Evolutionary conservation across 1,284 basidiomycete species (phyloP), one percentile per base, ranked within the genome.

Genomic region (Cutaneotrichosporon cavernicola): DNA sequence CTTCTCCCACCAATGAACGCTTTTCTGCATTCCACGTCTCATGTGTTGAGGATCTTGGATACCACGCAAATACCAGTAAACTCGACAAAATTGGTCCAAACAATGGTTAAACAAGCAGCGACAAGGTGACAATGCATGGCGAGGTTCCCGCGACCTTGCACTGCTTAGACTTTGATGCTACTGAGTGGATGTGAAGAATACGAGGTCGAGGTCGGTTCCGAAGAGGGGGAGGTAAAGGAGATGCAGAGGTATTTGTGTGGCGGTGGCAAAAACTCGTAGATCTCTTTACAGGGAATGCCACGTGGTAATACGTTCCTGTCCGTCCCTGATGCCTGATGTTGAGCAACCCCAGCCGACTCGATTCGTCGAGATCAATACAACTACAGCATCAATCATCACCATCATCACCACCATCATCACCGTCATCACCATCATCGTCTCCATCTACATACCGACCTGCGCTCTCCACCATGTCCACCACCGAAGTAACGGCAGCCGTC

Each of bases 401-500:
- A 5, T 10, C 34, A 34, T 10, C 34, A 5, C 34, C 34, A 34
- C 10, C 34, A 21, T 52, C 51, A 26, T 1, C 7, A 52, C 8
- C 10, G 6, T 53, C 51, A 30, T 1, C 14, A 53, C 9, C 34
- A 36, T 26, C 26, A 26, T 26, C 26, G 26, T 26, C 26, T 26
- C 26, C 26, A 3, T 26, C 26, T 26, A 26, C 26, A 26, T 26
- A 26, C 26, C 26, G 26, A 26, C 11, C 5, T 34, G 18, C 31
- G 11, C 57, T 9, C 7, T 6, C 56, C 40, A 43, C 13, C 46
- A 61, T 61, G 64, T 69, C 60, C 50, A 61, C 57, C 51, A 70
- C 69, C 57, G 74, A 78, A 65, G 71, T 79, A 22, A 61, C 72
- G 2, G 52, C 66, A 26, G 73, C 78, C 22, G 70, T 79, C 11